Base-by-base conservation (phyloP, 202 grass and related monocot genomes). In the Eragrostis tef region DNA sequence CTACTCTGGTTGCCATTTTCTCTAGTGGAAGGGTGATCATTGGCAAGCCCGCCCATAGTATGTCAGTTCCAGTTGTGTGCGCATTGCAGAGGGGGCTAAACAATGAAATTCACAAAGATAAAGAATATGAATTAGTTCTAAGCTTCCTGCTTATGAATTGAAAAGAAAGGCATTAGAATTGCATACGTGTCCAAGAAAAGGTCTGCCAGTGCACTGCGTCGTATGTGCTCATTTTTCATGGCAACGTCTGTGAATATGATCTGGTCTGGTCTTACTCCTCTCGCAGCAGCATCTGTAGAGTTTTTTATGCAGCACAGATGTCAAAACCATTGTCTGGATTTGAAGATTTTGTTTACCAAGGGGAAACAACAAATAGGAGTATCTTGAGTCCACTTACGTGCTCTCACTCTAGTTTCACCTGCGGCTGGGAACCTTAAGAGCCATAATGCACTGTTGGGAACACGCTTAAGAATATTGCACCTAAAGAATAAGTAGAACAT, bases 1-100 rank as follows among this genome's bases (percentile, higher is more conserved):
- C 96, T 79, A 99, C 96, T 81, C 96, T 93, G 43, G 96, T 99
- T 51, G 96, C 96, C 96, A 99, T 99, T 87, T 96, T 99, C 89
- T 99, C 93, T 16, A 99, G 83, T 31, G 96, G 93, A 74, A 95
- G 87, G 43, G 96, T 99, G 67, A 99, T 90, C 85, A 99, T 91
- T 14, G 96, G 96, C 81, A 99, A 87, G 52, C 96, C 96, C 74
- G 96, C 96, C 96, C 96, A 99, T 9, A 99, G 57, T 65, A 99
- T 86, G 81, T 99, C 96, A 0, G 96, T 99, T 34, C 96, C 96
- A 29, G 96, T 99, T 53, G 96, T 99, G 83, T 99, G 96, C 1
- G 88, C 96, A 90, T 99, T 99, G 82, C 96, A 99, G 39, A 99
- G 89, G 64, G 96, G 96, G 22, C 96, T 99, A 16, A 75, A 75